These are phyloP conservation scores for Nannizziopsis barbatae DNA, from an alignment of 2,329 filamentous ascomycete species.

Conservation along the genomic window DNA sequence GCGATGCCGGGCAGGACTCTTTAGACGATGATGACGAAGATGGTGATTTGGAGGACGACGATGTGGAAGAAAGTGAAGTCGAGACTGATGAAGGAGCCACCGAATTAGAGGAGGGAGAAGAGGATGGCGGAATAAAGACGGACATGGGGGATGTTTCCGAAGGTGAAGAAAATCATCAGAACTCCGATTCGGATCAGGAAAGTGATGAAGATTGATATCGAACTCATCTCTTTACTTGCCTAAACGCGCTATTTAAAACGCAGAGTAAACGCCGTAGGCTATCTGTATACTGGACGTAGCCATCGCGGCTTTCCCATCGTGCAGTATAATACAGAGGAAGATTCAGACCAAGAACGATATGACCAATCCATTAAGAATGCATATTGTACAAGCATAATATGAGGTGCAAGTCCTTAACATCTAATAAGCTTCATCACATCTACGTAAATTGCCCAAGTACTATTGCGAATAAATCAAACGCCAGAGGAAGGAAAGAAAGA, in stretches of 20 bases:
- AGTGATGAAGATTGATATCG: slow-evolving; percentile 15
- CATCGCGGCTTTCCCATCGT: too few relatives aligned
- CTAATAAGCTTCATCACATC: not conserved
- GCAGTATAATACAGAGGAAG: too few relatives aligned
- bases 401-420: not conserved
- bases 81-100: not conserved
- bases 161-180: slow-evolving; percentile 18
- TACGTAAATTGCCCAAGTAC: too few relatives aligned
- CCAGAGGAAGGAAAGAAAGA: too few relatives aligned
- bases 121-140: slow-evolving; percentile 8
- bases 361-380: too few relatives aligned
- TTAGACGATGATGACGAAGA: slow-evolving; percentile 19
- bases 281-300: too few relatives aligned
- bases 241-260: not conserved
- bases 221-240: not conserved
- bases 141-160: slow-evolving; percentile 14
- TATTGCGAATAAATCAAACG: too few relatives aligned
- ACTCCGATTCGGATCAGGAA: slow-evolving; percentile 31
- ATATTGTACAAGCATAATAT: too few relatives aligned
- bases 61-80: slow-evolving; percentile 14
- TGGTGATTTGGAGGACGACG: slow-evolving; percentile 21
- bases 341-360: too few relatives aligned
- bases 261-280: too few relatives aligned
- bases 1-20: too few relatives aligned
- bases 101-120: slow-evolving; percentile 4